Evolutionary conservation across 1,139 yeast species (phyloP).

Genomic region (Scheffersomyces illinoinensis): DNA sequence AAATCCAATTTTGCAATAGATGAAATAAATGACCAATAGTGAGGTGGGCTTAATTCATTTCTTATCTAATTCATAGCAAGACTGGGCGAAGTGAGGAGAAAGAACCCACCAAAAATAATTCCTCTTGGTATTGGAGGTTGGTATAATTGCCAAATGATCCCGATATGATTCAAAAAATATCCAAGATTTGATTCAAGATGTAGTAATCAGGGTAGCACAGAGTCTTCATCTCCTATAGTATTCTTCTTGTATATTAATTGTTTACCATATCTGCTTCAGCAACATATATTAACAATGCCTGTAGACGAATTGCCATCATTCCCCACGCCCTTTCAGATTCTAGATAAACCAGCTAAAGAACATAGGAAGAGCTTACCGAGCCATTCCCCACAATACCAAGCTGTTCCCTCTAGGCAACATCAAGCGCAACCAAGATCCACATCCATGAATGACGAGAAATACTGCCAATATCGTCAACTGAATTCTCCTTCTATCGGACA

Average conservation of each 20-base stretch:
- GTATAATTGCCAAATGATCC: too few species aligned
- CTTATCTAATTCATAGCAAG: too few species aligned
- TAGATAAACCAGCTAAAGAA: background rate
- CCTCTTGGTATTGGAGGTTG: too few species aligned
- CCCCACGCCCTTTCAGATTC: conserved; percentile 48
- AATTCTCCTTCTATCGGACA: background rate
- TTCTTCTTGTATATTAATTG: background rate
- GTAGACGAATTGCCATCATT: conserved; percentile 47
- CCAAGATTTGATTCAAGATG: too few species aligned
- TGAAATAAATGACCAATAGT: too few species aligned
- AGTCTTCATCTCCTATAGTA: background rate
- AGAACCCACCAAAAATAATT: too few species aligned
- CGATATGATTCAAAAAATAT: too few species aligned
- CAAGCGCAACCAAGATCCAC: conserved; percentile 9
- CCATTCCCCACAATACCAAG: background rate
- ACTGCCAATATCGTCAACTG: background rate
- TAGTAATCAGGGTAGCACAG: background rate
- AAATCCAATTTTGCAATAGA: too few species aligned
- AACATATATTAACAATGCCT: conserved; percentile 15
- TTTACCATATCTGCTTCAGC: background rate
- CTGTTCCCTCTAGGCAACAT: conserved; percentile 3
- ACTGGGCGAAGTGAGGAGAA: too few species aligned
- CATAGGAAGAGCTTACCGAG: background rate
- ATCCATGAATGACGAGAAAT: background rate
- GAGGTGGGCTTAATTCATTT: too few species aligned